Base-by-base conservation (phyloP, 2,329 filamentous ascomycete species). In the Aureobasidium sp. region DNA sequence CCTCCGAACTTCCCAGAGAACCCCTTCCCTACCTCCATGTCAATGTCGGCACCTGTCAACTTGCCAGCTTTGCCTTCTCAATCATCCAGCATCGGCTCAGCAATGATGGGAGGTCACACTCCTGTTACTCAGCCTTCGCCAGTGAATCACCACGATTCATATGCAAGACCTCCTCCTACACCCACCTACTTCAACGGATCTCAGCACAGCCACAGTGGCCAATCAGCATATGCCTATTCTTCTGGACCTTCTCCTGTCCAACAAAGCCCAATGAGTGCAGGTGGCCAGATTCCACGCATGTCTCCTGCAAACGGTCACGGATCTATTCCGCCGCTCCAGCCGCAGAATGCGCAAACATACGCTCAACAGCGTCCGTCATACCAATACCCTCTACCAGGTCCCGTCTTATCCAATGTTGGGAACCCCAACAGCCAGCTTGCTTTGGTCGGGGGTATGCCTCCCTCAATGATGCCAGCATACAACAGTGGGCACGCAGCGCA, bases 331-430 rank as follows among this genome's bases (percentile, higher is more conserved):
- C 71, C 77, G 3, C 71, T 79, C 29, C 77, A 76, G 29, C 73
- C 75, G 5, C 82, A 82, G 27, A 59, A 75, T 77, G 78, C 76
- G 9, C 79, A 79, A 3, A 74, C 76, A 16, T 77, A 75, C 64
- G 67, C 71, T 7, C 85, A 84, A 64, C 72, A 72, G 62, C 76
- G 77, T 62, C 74, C 77, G 3, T 82, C 81, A 70, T 50, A 59
- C 34, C 68, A 79, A 72, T 83, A 86, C 67, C 81, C 81, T 3
- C 79, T 88, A 3, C 82, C 87, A 3, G 85, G 86, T 1, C 82
- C 87, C 1, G 85, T 93, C 32, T 85, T 93, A 78, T 88, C 89
- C 16, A 94, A 93, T 69, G 82, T 94, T 30, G 84, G 87, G 68
- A 89, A 86, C 63, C 90, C 90, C 0, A 84, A 84, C 59, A 81